phyloP scores from a whole-genome alignment of 2,329 filamentous ascomycete species.

The Colletotrichum viniferum region DNA sequence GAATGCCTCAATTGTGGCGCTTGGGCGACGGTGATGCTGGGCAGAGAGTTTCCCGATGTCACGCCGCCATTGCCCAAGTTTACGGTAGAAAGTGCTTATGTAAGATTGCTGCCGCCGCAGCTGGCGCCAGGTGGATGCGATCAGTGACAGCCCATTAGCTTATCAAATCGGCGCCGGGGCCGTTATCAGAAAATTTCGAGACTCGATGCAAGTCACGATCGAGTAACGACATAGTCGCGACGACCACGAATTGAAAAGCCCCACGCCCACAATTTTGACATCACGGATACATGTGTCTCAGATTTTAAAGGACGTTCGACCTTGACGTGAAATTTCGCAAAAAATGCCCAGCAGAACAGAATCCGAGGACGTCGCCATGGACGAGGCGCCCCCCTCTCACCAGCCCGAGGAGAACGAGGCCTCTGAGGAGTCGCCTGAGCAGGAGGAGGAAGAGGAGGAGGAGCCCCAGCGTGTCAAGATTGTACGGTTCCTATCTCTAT shows the following conservation, averaged over 20 bases:
- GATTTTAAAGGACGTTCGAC: accelerated
- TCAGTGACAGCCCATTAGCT: background rate
- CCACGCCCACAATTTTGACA: background rate
- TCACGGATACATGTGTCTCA: background rate
- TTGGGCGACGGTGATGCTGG: background rate
- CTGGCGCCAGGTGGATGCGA: background rate
- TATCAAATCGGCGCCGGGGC: conserved; percentile 6
- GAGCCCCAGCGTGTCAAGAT: conserved; percentile 65
- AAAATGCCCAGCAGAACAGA: conserved; percentile 47
- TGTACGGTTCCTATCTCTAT: conserved; percentile 43
- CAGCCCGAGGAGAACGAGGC: conserved; percentile 37
- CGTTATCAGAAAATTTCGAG: conserved; percentile 21
- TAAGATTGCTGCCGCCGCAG: background rate
- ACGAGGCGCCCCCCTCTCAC: conserved; percentile 34
- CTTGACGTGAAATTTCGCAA: background rate
- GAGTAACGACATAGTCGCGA: background rate
- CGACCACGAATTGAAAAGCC: background rate
- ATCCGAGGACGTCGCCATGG: conserved; percentile 40
- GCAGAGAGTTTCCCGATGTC: background rate
- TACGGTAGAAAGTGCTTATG: background rate
- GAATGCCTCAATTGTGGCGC: background rate
- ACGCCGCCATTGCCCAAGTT: background rate
- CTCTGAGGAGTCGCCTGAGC: conserved; percentile 41
- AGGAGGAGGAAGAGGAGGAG: conserved; percentile 54
- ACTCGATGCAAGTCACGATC: conserved; percentile 1